Conservation (phyloP, 805 yeast species). For the Ogataea nakhonphanomensis region DNA sequence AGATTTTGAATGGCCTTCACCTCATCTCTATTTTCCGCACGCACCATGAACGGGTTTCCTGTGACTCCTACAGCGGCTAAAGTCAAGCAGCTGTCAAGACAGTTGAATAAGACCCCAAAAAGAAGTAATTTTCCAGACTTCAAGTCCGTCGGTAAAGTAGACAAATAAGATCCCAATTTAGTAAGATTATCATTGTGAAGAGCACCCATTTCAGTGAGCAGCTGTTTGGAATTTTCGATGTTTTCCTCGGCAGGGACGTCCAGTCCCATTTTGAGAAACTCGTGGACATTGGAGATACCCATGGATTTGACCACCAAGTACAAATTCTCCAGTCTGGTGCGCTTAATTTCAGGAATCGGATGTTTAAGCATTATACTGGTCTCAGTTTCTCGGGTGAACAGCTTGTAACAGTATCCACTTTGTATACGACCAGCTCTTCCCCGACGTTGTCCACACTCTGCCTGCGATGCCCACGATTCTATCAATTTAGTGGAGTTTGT, state of each 20-base stretch:
- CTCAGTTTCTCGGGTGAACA: conserved; percentile 65
- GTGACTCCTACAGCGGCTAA: conserved; percentile 74
- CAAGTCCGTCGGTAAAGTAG: conserved; percentile 82
- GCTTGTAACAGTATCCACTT: conserved; percentile 74
- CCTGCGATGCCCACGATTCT: conserved; percentile 85
- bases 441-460: conserved; percentile 85
- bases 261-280: conserved; percentile 68
- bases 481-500: conserved; percentile 66
- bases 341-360: conserved; percentile 85
- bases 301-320: conserved; percentile 83
- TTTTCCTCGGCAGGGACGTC: conserved; percentile 70
- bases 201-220: conserved; percentile 72
- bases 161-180: conserved; percentile 73
- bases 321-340: conserved; percentile 79
- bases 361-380: conserved; percentile 55
- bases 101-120: conserved; percentile 78
- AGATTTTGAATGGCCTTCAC: conserved; percentile 45
- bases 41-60: conserved; percentile 69
- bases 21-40: conserved; percentile 59
- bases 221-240: conserved; percentile 47
- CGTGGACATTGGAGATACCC: conserved; percentile 72
- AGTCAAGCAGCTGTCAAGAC: conserved; percentile 72
- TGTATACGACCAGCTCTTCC: conserved; percentile 98
- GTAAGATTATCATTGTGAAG: conserved; percentile 53
- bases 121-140: conserved; percentile 80